phyloP scores from a whole-genome alignment of 371 early-diverging fungal genomes.

The Syncephalastrum sp. region DNA sequence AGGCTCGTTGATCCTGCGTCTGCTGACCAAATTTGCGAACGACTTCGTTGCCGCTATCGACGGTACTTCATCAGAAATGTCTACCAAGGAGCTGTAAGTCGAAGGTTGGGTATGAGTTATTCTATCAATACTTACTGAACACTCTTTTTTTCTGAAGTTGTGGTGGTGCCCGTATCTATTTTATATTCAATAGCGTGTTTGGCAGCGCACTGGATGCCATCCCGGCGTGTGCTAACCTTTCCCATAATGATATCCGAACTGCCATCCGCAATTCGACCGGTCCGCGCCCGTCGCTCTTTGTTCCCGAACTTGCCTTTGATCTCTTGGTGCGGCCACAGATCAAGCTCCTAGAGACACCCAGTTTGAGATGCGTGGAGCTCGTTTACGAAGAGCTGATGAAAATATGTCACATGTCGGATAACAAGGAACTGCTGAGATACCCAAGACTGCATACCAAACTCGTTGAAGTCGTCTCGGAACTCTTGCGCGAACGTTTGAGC shows the following conservation, averaged over 20 bases:
- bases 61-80: slow-evolving; percentile 79
- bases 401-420: slow-evolving; percentile 85
- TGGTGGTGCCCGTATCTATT: slow-evolving; percentile 90
- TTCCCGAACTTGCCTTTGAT: slow-evolving; percentile 90
- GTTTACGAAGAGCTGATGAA: slow-evolving; percentile 87
- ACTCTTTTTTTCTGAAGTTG: slow-evolving; percentile 24
- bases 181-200: slow-evolving; percentile 87
- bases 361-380: slow-evolving; percentile 81
- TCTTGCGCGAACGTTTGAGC: slow-evolving; percentile 78
- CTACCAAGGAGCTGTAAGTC: slow-evolving; percentile 84
- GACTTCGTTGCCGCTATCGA: slow-evolving; percentile 83
- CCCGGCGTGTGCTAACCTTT: slow-evolving; percentile 74
- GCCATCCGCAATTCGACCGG: slow-evolving; percentile 91
- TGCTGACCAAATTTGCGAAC: slow-evolving; percentile 79
- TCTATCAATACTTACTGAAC: too few relatives aligned
- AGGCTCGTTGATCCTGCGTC: slow-evolving; percentile 69
- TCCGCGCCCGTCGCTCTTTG: slow-evolving; percentile 84
- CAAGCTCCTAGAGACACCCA: slow-evolving; percentile 76
- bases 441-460: slow-evolving; percentile 81
- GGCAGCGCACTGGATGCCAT: slow-evolving; percentile 76
- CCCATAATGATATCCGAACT: slow-evolving; percentile 81
- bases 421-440: slow-evolving; percentile 78
- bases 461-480: slow-evolving; percentile 77
- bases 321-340: slow-evolving; percentile 84
- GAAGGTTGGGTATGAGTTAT: background rate